These are phyloP conservation scores for Mycena maculata DNA, from an alignment of 768 basidiomycete genomes.

Conservation along the genomic window DNA sequence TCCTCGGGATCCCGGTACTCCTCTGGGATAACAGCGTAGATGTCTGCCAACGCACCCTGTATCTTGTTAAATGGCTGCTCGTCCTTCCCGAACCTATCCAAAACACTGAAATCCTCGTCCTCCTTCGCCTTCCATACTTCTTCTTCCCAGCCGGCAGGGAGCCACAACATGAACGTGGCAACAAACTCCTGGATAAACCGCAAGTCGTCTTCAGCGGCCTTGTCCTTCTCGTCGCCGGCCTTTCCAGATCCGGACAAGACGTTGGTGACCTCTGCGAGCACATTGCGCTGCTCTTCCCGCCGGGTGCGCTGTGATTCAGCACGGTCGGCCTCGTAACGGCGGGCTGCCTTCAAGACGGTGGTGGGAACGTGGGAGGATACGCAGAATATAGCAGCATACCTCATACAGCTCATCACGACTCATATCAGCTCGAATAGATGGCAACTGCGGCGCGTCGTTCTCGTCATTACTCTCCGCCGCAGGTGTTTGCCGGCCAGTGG, in stretches of 20 bases:
- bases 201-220: background rate
- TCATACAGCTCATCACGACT: slow-evolving; percentile 8
- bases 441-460: background rate
- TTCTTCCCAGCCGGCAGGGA: background rate
- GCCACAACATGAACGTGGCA: slow-evolving; percentile 5
- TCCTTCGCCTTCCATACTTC: background rate
- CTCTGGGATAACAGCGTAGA: slow-evolving; percentile 3
- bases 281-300: slow-evolving; percentile 1
- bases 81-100: slow-evolving; percentile 2
- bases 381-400: background rate
- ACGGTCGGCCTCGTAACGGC: background rate
- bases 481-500: background rate
- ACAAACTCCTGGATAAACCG: background rate
- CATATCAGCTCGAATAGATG: slow-evolving; percentile 3
- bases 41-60: slow-evolving; percentile 4
- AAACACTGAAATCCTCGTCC: background rate
- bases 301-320: background rate
- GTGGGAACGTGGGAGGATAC: background rate
- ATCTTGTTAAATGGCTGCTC: slow-evolving; percentile 9
- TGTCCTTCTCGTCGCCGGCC: background rate
- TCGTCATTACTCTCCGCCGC: background rate
- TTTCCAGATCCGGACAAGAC: too few relatives aligned
- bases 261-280: slow-evolving; percentile 8
- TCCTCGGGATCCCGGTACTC: background rate
- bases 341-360: slow-evolving; percentile 2